A percentile compares a stretch with the other conserved stretches of the same genome.
These are phyloP conservation scores for Eucalyptus regnans DNA, from an alignment of 345 rosid species.

Conservation along the genomic window DNA sequence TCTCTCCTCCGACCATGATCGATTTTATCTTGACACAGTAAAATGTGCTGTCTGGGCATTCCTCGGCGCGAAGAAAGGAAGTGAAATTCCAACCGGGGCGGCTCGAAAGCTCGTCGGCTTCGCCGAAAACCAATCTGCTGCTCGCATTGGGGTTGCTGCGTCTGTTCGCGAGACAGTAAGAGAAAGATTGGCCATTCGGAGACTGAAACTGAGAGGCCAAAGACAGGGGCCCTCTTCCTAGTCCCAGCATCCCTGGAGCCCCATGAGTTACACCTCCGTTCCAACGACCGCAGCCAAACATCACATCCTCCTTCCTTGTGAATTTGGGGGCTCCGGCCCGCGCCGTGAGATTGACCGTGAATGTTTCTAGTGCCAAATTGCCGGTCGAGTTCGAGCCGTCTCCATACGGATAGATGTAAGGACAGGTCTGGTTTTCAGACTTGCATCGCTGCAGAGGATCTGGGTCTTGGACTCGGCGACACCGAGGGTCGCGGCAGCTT, in stretches of 20 bases:
- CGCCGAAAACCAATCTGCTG: slow-evolving; percentile 85
- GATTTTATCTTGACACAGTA: slow-evolving; percentile 75
- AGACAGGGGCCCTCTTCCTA: slow-evolving; percentile 88
- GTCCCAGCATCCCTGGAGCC: slow-evolving; percentile 80
- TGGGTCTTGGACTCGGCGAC: slow-evolving; percentile 47
- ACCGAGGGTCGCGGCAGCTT: slow-evolving; percentile 47
- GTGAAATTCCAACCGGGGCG: slow-evolving; percentile 65
- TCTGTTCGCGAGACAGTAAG: slow-evolving; percentile 78
- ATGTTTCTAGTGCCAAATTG: slow-evolving; percentile 69
- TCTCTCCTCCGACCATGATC: slow-evolving; percentile 49
- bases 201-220: slow-evolving; percentile 83
- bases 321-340: slow-evolving; percentile 21
- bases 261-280: slow-evolving; percentile 74
- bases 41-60: slow-evolving; percentile 47
- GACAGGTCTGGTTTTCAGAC: slow-evolving; percentile 57
- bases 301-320: slow-evolving; percentile 39
- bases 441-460: slow-evolving; percentile 48
- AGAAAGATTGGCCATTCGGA: slow-evolving; percentile 66
- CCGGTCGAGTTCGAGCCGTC: slow-evolving; percentile 90
- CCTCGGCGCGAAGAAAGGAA: slow-evolving; percentile 39
- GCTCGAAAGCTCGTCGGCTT: slow-evolving; percentile 41
- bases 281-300: slow-evolving; percentile 98
- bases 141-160: slow-evolving; percentile 52
- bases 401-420: slow-evolving; percentile 81
- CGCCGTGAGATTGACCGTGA: slow-evolving; percentile 59